Conservation (phyloP, 768 basidiomycete species). For the Phanerochaete carnosa region DNA sequence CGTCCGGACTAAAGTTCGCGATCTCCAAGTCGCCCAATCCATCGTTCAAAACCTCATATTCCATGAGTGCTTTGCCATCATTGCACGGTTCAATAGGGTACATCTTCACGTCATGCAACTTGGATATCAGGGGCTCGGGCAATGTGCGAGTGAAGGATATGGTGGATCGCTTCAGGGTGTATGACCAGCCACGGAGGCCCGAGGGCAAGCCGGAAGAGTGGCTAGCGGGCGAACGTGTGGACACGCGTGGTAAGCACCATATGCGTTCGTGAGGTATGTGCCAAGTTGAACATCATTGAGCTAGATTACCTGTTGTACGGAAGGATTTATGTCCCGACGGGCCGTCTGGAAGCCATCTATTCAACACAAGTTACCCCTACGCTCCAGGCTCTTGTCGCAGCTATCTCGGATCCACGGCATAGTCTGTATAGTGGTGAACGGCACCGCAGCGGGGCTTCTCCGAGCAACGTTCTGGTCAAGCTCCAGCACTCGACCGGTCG, state of each 20-base stretch:
- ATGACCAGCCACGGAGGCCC: conserved; percentile 76
- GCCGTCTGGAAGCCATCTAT: conserved; percentile 86
- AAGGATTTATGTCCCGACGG: conserved; percentile 84
- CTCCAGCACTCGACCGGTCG: conserved; percentile 91
- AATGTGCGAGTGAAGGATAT: conserved; percentile 84
- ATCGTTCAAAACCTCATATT: conserved; percentile 86
- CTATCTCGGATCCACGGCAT: conserved; percentile 78
- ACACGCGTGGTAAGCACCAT: conserved; percentile 60
- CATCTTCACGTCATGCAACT: conserved; percentile 85
- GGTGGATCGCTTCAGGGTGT: conserved; percentile 84
- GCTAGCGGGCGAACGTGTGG: conserved; percentile 74
- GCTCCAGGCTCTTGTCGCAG: conserved; percentile 77
- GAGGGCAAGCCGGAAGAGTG: conserved; percentile 78
- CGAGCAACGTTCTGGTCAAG: conserved; percentile 74
- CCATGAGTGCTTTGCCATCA: conserved; percentile 90
- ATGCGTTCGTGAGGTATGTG: no score
- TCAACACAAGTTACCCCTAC: conserved; percentile 78
- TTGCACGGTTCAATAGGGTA: conserved; percentile 92
- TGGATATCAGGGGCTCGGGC: conserved; percentile 67
- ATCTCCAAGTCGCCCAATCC: conserved; percentile 88
- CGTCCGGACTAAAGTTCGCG: conserved; percentile 73
- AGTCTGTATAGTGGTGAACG: conserved; percentile 38
- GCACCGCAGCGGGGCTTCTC: conserved; percentile 33
- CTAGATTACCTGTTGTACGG: conserved; percentile 93
- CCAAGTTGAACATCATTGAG: background rate